These are phyloP conservation scores for Zygosaccharomyces pseudorouxii DNA, from an alignment of 805 yeast species.

Conservation along the genomic window DNA sequence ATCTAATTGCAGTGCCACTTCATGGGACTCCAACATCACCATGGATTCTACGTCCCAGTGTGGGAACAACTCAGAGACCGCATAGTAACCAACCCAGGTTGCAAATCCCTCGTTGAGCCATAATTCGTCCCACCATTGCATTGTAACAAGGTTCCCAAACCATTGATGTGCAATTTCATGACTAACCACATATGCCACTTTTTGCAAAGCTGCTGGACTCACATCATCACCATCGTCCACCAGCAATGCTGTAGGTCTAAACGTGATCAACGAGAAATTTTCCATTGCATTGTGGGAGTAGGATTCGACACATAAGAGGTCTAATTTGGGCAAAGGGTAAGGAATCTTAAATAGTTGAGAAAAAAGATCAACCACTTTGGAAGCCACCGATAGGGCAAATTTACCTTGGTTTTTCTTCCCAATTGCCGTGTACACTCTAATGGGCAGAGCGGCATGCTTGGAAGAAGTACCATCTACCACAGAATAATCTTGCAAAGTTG, in stretches of 20 bases:
- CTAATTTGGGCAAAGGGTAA: conserved; percentile 79
- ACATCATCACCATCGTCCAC: conserved; percentile 26
- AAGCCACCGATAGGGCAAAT: conserved; percentile 61
- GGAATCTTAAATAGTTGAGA: conserved; percentile 62
- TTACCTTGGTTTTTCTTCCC: conserved; percentile 53
- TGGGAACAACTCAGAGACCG: conserved; percentile 66
- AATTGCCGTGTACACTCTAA: conserved; percentile 59
- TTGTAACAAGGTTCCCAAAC: conserved; percentile 86
- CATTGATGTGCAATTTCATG: conserved; percentile 90
- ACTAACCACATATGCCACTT: conserved; percentile 75
- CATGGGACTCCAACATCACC: conserved; percentile 43
- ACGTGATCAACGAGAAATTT: conserved; percentile 80
- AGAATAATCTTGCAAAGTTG: conserved; percentile 14
- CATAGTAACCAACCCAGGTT: conserved; percentile 73
- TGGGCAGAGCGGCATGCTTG: conserved; percentile 45
- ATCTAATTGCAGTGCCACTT: conserved; percentile 45
- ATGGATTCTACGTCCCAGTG: conserved; percentile 73
- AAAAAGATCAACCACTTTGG: conserved; percentile 59
- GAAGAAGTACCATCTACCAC: conserved; percentile 13
- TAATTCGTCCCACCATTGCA: conserved; percentile 92
- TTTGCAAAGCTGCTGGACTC: conserved; percentile 51
- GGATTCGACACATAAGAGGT: conserved; percentile 67
- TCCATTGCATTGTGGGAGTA: conserved; percentile 87
- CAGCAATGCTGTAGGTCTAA: conserved; percentile 54
- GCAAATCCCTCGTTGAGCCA: conserved; percentile 92